These are phyloP conservation scores for Tetradesmus obliquus DNA, from an alignment of 139 green algal species.

Conservation along the genomic window DNA sequence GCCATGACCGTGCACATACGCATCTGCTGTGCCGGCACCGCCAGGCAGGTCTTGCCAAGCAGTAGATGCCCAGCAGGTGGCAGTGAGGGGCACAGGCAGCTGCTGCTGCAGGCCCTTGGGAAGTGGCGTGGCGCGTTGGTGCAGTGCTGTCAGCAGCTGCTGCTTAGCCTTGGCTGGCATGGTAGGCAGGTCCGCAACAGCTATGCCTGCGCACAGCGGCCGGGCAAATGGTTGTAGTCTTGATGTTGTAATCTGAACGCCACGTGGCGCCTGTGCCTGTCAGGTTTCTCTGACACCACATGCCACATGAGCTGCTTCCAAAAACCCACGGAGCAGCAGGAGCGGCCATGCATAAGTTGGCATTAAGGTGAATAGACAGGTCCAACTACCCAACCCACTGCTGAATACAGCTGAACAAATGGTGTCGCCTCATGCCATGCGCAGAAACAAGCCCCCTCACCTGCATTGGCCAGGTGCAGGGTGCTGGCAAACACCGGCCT, in stretches of 20 bases:
- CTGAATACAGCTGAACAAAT: too few species aligned
- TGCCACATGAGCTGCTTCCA: too few species aligned
- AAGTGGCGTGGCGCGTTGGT: neutral
- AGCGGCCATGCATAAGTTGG: too few species aligned
- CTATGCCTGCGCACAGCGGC: constrained; percentile 1
- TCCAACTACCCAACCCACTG: too few species aligned
- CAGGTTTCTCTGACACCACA: too few species aligned
- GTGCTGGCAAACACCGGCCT: constrained; percentile 34
- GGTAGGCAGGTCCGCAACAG: constrained; percentile 11
- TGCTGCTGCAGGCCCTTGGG: neutral
- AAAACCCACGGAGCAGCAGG: too few species aligned
- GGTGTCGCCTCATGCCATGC: too few species aligned
- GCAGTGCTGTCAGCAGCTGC: constrained; percentile 24
- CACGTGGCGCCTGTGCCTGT: too few species aligned
- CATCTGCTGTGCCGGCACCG: neutral
- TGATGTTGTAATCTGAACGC: neutral
- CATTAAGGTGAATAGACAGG: too few species aligned
- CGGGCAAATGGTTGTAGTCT: neutral
- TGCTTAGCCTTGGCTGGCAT: neutral
- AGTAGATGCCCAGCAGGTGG: constrained; percentile 14
- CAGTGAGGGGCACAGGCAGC: constrained; percentile 6
- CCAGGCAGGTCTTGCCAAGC: constrained; percentile 1
- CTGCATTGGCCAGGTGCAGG: constrained; percentile 38
- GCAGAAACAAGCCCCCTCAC: neutral
- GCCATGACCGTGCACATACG: neutral